Conservation (phyloP, 1,139 yeast species). For the Hansenula anomala region DNA sequence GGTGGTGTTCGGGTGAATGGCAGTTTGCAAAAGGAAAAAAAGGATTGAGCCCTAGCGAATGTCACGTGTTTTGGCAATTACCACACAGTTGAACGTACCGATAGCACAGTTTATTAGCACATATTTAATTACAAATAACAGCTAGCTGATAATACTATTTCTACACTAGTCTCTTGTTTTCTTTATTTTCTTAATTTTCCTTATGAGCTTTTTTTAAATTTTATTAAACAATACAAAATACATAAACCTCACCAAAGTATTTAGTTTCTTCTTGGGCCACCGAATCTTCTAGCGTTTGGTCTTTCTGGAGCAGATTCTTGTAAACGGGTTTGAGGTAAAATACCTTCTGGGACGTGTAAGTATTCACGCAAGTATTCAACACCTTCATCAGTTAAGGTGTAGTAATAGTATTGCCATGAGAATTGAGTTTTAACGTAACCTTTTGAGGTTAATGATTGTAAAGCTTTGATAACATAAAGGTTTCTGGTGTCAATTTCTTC, state of each 20-base stretch:
- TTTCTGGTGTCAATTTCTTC: slow-evolving; percentile 97
- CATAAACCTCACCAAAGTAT: slow-evolving; percentile 9
- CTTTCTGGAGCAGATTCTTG: slow-evolving; percentile 89
- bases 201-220: background rate
- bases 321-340: slow-evolving; percentile 98
- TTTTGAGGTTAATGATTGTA: slow-evolving; percentile 97
- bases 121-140: too few relatives aligned
- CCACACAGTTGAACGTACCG: too few relatives aligned
- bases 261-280: slow-evolving; percentile 26
- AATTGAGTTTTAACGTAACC: slow-evolving; percentile 99
- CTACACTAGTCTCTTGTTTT: too few relatives aligned
- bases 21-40: too few relatives aligned
- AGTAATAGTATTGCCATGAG: slow-evolving; percentile 99
- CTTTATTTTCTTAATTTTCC: background rate
- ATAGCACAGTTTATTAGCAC: too few relatives aligned
- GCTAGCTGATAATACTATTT: too few relatives aligned
- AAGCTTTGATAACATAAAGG: slow-evolving; percentile 98
- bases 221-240: slow-evolving; percentile 14
- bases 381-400: slow-evolving; percentile 99
- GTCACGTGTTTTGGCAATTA: too few relatives aligned
- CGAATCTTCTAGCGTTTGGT: slow-evolving; percentile 48
- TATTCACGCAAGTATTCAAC: slow-evolving; percentile 97
- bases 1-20: too few relatives aligned
- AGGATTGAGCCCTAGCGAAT: too few relatives aligned
- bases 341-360: slow-evolving; percentile 97